Evolutionary conservation across 2,329 filamentous ascomycete species (phyloP), one percentile per base, ranked within the genome.

Genomic region (Sporothrix humicola): DNA sequence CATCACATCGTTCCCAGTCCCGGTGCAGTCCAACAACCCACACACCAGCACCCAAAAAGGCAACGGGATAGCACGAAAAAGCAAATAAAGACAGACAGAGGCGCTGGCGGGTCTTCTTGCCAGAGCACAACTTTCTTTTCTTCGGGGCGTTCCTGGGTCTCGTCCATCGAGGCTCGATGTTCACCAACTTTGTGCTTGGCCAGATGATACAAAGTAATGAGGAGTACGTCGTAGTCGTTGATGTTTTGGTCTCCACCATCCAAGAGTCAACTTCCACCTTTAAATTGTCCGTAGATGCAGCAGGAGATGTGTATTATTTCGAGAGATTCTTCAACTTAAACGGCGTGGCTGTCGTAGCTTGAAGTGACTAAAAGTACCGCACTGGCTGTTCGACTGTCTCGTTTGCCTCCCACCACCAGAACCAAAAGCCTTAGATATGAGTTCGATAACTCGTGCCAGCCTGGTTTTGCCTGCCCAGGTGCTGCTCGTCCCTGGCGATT

Each of bases 111-210:
- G n/a, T 63, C 58, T 17, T 63, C 58, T 63, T 37, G 20, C 17
- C 56, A 63, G 56, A 59, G 26, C 12, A 37, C 44, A 66, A 26
- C 42, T 44, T 66, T 48, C 42, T 66, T 66, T 66, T 66, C 10
- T 63, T 63, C 17, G 42, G 23, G 58, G 42, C 42, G 61, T 48
- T 12, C 42, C 5, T n/a, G 42, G 42, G 20, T 26, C 42, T 26
- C 42, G 61, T n/a, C n/a, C 9, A 23, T 48, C n/a, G 12, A 37
- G 31, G 31, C 26, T 26, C 10, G n/a, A 10, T 20, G 20, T 48
- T 66, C 20, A 48, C 61, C 42, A 23, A 12, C 42, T 42, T 44
- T 61, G 12, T 63, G n/a, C 15, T 44, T 20, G 42, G 23, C 44
- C 17, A 20, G 42, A 26, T 44, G 6, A 15, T 48, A 23, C 23